Conservation (phyloP, 2,329 filamentous ascomycete species). For the Leptographium procerum region DNA sequence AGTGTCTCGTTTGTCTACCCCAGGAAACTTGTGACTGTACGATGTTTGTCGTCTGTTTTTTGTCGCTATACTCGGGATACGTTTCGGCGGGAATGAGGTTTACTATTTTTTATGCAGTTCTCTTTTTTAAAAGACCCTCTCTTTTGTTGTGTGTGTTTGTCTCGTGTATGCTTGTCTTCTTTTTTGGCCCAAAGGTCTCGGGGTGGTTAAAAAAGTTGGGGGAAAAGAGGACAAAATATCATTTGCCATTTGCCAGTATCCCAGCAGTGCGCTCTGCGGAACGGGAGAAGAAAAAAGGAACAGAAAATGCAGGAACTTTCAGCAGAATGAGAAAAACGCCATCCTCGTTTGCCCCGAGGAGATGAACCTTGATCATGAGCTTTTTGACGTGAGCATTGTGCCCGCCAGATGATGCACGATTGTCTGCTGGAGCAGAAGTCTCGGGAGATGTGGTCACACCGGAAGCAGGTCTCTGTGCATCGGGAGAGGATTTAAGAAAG, state of each 20-base stretch:
- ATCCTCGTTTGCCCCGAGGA: neutral
- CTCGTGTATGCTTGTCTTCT: neutral
- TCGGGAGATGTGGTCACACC: too few species aligned
- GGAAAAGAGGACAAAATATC: neutral
- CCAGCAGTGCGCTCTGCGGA: neutral
- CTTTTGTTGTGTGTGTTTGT: neutral
- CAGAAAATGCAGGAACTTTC: neutral
- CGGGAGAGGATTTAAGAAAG: too few species aligned
- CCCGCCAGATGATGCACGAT: too few species aligned
- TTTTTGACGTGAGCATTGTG: neutral
- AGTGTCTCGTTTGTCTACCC: neutral
- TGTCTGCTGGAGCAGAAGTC: too few species aligned
- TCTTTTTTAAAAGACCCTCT: neutral
- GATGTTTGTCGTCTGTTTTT: conserved; percentile 4
- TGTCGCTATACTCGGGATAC: neutral
- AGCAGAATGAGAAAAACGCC: neutral
- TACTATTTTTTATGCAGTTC: neutral
- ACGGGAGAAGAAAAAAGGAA: neutral
- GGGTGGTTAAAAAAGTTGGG: neutral
- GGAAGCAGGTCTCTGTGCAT: too few species aligned
- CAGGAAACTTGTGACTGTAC: conserved; percentile 1
- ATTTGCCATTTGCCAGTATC: neutral
- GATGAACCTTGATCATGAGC: neutral
- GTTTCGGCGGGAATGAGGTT: neutral
- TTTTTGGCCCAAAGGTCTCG: neutral